These are phyloP conservation scores for Nigrospora osmanthi DNA, from an alignment of 2,329 filamentous ascomycete species.

Conservation along the genomic window DNA sequence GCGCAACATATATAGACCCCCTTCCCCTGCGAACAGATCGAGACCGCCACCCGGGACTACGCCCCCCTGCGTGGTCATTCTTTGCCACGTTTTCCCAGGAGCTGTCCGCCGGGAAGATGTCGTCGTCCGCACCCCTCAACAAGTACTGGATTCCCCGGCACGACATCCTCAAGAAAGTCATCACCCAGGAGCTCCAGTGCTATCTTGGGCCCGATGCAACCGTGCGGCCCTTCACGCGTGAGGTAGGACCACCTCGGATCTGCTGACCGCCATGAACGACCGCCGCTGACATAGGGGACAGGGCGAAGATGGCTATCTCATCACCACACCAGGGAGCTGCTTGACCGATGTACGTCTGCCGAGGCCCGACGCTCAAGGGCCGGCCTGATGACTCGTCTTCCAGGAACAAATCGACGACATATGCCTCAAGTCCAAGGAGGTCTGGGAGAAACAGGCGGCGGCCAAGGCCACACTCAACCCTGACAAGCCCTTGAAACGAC, in stretches of 20 bases:
- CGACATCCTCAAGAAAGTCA: conserved; percentile 54
- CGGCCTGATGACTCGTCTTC: conserved; percentile 2
- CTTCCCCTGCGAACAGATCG: too few relatives aligned
- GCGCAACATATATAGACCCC: too few relatives aligned
- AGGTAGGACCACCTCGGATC: conserved; percentile 31
- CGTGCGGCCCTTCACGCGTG: conserved; percentile 46
- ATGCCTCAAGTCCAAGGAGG: conserved; percentile 48
- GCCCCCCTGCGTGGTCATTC: too few relatives aligned
- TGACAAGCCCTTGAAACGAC: conserved; percentile 45
- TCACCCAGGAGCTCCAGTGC: conserved; percentile 49
- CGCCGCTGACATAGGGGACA: conserved; percentile 21
- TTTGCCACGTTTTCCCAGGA: too few relatives aligned
- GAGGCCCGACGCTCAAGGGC: not conserved
- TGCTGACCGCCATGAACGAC: conserved; percentile 5
- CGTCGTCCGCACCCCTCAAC: conserved; percentile 37
- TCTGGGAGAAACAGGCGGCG: conserved; percentile 49
- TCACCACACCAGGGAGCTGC: conserved; percentile 49
- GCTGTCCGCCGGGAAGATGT: conserved; percentile 16
- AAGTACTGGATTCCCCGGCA: conserved; percentile 53
- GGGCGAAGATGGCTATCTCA: conserved; percentile 55
- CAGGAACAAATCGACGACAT: conserved; percentile 59
- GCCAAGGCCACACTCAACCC: conserved; percentile 36
- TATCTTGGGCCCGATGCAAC: conserved; percentile 51
- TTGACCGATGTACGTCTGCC: conserved; percentile 46
- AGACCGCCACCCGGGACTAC: too few relatives aligned